Evolutionary conservation across 2,329 filamentous ascomycete species (phyloP), one percentile per base, ranked within the genome.

Genomic region (Pseudocercospora eumusae): DNA sequence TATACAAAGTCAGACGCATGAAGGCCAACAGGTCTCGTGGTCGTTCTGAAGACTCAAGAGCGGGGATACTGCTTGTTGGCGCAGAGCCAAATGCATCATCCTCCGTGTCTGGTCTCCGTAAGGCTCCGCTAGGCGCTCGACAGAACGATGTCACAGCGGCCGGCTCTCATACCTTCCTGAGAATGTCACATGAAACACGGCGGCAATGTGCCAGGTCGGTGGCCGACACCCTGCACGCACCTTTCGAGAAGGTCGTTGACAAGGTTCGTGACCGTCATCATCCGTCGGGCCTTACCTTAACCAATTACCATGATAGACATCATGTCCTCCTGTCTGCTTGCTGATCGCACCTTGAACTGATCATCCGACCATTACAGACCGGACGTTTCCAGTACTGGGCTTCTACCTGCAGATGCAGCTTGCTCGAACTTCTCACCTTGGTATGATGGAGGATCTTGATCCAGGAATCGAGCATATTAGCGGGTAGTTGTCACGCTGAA

Each of bases 221-320:
- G 45, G 21, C 21, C 25, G 45, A 23, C 45, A 49, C 7, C 40
- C 40, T 44, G 20, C 40, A 44, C 40, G 40, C 3, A 13, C 45
- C 23, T 23, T 21, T 23, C 11, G 11, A 49, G 18, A 21, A 15
- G 20, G 20, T 13, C 45, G 45, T n/a, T 23, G 13, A 7, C 18
- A 50, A 27, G 45, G 20, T 27, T 23, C 13, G 21, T 23, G 45
- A 50, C 27, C 45, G 45, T 13, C 45, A 25, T 25, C 23, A 28
- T 27, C 45, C 45, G 45, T 28, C 21, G 18, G 45, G 20, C 18
- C 45, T 25, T 23, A 25, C 23, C 45, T 15, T 50, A 23, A 20
- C 45, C 13, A n/a, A 50, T 10, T 50, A 50, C 45, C 45, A 50
- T 27, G 45, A 23, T 50, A 50, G 45, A 50, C 45, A 50, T 50